Evolutionary conservation across 306 rosid species (phyloP), one percentile per base, ranked within the genome.

Genomic region (Castanea crenata): DNA sequence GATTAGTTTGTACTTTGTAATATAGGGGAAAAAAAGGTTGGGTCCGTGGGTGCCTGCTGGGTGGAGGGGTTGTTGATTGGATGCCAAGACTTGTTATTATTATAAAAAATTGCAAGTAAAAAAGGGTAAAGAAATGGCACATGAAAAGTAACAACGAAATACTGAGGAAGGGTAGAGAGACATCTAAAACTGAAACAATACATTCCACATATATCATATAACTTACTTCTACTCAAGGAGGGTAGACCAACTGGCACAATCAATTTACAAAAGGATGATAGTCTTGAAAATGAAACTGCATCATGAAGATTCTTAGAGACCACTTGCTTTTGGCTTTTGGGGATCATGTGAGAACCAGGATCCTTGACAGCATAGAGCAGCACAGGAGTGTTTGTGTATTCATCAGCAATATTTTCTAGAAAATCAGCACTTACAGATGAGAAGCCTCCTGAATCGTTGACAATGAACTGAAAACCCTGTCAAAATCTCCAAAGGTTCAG

Each of bases 391-490:
- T 85, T 92, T n/a, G 90, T 65, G 77, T 92, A 94, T 68, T 92
- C 97, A 80, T 92, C 98, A 19, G 80, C 97, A 86, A 92, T 86
- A 62, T 83, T 90, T 90, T 94, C 98, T 20, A 92, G 85, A 82
- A 91, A 81, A 73, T 91, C 98, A 32, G 84, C 81, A 82, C 95
- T 97, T 75, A 92, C 73, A 41, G 97, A 83, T 64, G 98, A 91
- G 90, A 94, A 94, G 78, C 98, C 98, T 63, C 97, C 97, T 0
- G 97, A 90, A 76, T 92, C 93, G 16, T 92, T 97, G 77, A 92
- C 88, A 49, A 90, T 41, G 77, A 92, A 94, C 82, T 94, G 98
- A 85, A 94, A 88, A 62, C 98, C 98, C 98, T 94, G 90, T 76
- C 51, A 75, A 76, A 51, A 76, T 55, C 20, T 13, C 21, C 75